Evolutionary conservation across 2,329 filamentous ascomycete genomes (phyloP), one percentile per base, ranked within the genome.

Genomic region (Ramularia collo-cygni): DNA sequence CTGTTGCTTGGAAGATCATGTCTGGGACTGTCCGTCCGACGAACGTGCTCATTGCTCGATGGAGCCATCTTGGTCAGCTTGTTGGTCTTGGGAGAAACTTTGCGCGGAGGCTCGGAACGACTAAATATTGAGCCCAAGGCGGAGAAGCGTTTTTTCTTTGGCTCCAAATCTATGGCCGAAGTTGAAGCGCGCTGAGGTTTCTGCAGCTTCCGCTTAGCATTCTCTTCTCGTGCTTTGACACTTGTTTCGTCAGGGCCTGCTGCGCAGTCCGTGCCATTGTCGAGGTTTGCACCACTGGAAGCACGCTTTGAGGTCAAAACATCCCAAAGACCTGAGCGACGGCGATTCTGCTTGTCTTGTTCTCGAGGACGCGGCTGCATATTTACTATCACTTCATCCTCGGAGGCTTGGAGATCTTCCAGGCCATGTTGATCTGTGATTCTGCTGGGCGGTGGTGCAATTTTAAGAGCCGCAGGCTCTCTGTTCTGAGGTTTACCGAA

Each of bases 121-220:
- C 62, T 57, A 38, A 72, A 70, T 1, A 72, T 46, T 24, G 60
- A 64, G 4, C 67, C 66, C 8, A 72, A 47, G 3, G 60, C 52
- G 2, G 68, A 70, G 34, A 70, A 68, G 24, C 68, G 60, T 40
- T 68, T 69, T 36, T 59, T 58, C 26, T 52, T 50, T 7, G 50
- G 42, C 26, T 55, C 53, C 2, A 47, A 42, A 13, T 44, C 48
- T 2, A 48, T 44, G 6, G 49, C 43, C 33, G 47, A 48, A 1
- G 55, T 48, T 4, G 51, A 43, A 3, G 58, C 52, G 3, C 57
- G 52, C 36, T 60, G 56, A 2, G 52, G 43, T 34, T 62, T 62
- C 38, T 52, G 56, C 4, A 59, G 38, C 2, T 47, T 58, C 8
- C 51, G 52, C 17, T 38, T 13, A 7, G 17, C 32, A 10, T 34